Evolutionary conservation across 2,329 filamentous ascomycete genomes (phyloP).

Genomic region (Aspergillus fumigatus): DNA sequence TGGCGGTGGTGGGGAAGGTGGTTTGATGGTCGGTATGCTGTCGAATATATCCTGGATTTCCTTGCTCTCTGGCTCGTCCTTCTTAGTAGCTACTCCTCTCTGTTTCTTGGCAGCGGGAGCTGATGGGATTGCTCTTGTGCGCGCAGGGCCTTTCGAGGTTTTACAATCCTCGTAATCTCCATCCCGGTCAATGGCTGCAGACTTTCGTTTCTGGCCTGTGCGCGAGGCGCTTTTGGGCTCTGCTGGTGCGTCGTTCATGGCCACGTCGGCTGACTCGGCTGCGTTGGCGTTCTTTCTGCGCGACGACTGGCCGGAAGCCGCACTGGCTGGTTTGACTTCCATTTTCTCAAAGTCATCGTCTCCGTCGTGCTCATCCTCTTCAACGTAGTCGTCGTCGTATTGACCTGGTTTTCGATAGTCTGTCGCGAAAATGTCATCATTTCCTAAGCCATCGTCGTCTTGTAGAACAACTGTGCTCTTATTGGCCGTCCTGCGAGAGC

Average conservation of each 20-base stretch:
- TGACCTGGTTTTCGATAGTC: slow-evolving; percentile 63
- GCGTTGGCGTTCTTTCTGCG: slow-evolving; percentile 30
- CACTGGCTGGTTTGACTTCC: slow-evolving; percentile 56
- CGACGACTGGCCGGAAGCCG: slow-evolving; percentile 42
- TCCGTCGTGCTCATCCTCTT: slow-evolving; percentile 51
- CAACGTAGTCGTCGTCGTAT: slow-evolving; percentile 63
- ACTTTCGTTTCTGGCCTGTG: slow-evolving; percentile 52
- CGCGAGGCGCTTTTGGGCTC: slow-evolving; percentile 41
- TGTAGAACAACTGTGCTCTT: slow-evolving; percentile 46
- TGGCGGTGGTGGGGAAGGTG: slow-evolving; percentile 77
- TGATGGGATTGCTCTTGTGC: slow-evolving; percentile 31
- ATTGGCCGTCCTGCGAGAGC: slow-evolving; percentile 19
- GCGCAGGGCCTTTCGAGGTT: slow-evolving; percentile 52
- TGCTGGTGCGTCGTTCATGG: slow-evolving; percentile 49
- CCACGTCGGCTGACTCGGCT: slow-evolving; percentile 42
- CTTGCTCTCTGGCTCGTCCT: slow-evolving; percentile 61
- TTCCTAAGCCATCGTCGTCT: slow-evolving; percentile 59
- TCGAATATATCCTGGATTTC: slow-evolving; percentile 80
- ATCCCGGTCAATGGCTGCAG: slow-evolving; percentile 50
- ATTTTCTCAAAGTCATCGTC: slow-evolving; percentile 64
- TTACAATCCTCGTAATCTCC: slow-evolving; percentile 53
- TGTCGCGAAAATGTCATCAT: slow-evolving; percentile 80
- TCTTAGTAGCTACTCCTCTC: slow-evolving; percentile 61
- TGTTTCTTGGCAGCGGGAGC: slow-evolving; percentile 41
- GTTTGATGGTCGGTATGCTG: slow-evolving; percentile 74